A percentile compares a stretch with the other conserved stretches of the same genome.
Evolutionary conservation across 2,329 filamentous ascomycete genomes (phyloP).

Genomic region (Periconia macrospinosa): DNA sequence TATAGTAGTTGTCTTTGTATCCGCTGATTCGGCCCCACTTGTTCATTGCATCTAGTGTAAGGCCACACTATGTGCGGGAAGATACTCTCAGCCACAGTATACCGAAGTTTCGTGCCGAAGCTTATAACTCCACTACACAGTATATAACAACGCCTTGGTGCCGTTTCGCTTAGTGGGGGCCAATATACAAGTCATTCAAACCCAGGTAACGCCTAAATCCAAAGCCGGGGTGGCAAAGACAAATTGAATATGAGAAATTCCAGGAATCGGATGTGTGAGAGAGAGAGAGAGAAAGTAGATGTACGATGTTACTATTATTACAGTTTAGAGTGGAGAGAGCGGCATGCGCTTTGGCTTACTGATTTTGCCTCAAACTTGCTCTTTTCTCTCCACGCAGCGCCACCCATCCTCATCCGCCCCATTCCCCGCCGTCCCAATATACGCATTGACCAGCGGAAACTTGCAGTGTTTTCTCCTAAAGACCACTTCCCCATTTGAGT

Average conservation of each 20-base stretch:
- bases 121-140: not conserved
- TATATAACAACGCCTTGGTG: not conserved
- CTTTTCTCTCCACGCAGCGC: constrained; percentile 14
- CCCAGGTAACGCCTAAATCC: not conserved
- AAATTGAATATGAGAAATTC: no score
- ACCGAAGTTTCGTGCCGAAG: not conserved
- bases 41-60: not conserved
- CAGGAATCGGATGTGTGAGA: no score
- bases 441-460: constrained; percentile 21
- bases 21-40: not conserved
- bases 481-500: constrained; percentile 48
- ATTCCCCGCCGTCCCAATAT: constrained; percentile 18
- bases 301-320: no score
- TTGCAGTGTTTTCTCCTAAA: constrained; percentile 53
- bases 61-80: not conserved
- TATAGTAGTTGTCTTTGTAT: not conserved
- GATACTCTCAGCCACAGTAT: not conserved
- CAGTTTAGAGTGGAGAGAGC: no score
- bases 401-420: constrained; percentile 17
- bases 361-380: not conserved
- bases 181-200: not conserved
- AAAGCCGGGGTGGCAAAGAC: not conserved
- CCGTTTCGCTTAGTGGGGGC: not conserved
- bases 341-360: not conserved
- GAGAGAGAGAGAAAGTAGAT: no score